Percentiles rank a stretch among this genome's conserved stretches.
phyloP scores from a whole-genome alignment of 2,329 filamentous ascomycete genomes.

The Apiospora phragmitis region DNA sequence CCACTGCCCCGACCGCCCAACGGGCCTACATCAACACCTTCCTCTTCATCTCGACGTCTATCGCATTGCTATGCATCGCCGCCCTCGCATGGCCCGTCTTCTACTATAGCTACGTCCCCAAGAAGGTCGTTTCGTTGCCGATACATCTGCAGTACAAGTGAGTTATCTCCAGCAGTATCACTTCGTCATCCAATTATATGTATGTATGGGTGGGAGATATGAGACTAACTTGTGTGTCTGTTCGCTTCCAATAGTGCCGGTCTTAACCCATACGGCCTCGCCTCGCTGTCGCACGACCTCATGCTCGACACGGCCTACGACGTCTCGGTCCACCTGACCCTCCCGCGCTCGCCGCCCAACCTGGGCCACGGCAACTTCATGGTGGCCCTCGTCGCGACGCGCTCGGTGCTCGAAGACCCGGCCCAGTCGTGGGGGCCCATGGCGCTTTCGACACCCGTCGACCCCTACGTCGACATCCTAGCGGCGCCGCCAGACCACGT shows the following conservation, averaged over 20 bases:
- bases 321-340: constrained; percentile 69
- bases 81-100: constrained; percentile 52
- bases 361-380: constrained; percentile 88
- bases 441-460: constrained; percentile 12
- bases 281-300: constrained; percentile 52
- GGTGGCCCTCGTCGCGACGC: constrained; percentile 74
- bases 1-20: constrained; percentile 53
- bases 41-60: constrained; percentile 44
- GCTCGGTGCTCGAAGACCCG: constrained; percentile 38
- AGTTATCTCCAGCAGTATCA: constrained; percentile 19
- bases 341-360: constrained; percentile 80
- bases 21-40: constrained; percentile 48
- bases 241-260: constrained; percentile 38
- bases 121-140: constrained; percentile 52
- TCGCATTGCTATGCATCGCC: constrained; percentile 48
- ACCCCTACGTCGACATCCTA: constrained; percentile 37
- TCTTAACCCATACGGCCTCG: constrained; percentile 53
- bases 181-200: neutral
- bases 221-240: neutral
- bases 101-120: constrained; percentile 57
- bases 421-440: constrained; percentile 22
- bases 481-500: constrained; percentile 34
- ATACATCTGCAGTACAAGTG: constrained; percentile 62
- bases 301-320: constrained; percentile 81
- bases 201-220: neutral